Conservation (phyloP, 768 basidiomycete species). For the Kwoniella sp. region DNA sequence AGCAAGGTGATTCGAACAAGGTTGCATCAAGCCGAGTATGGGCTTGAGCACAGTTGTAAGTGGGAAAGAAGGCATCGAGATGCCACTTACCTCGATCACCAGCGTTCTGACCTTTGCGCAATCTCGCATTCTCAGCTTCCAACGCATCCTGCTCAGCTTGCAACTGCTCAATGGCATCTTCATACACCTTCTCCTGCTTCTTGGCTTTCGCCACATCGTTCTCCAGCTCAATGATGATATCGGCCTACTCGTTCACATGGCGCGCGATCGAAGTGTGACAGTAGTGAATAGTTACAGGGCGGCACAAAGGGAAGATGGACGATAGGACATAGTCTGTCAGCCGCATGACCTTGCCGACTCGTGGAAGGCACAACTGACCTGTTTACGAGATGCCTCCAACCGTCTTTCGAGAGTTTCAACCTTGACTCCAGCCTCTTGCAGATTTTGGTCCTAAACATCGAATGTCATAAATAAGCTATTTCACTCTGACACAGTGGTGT, state of each 20-base stretch:
- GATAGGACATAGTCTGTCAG: too few relatives aligned
- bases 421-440: constrained; percentile 86
- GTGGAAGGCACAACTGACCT: too few relatives aligned
- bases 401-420: constrained; percentile 93
- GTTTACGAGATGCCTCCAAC: constrained; percentile 86
- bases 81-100: constrained; percentile 56
- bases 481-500: background rate
- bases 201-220: constrained; percentile 73
- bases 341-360: too few relatives aligned
- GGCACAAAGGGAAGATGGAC: too few relatives aligned
- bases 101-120: constrained; percentile 66
- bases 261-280: too few relatives aligned
- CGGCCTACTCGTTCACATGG: constrained; percentile 60
- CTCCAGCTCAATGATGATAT: constrained; percentile 79
- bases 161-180: constrained; percentile 90
- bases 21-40: too few relatives aligned
- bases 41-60: too few relatives aligned
- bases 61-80: constrained; percentile 56
- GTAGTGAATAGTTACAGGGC: too few relatives aligned
- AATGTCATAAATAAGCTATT: background rate
- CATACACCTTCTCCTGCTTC: constrained; percentile 85
- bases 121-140: constrained; percentile 82
- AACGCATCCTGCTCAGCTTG: constrained; percentile 82
- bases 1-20: constrained; percentile 4
- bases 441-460: constrained; percentile 72